Evolutionary conservation across 176 grass and related monocot species (phyloP).

Genomic region (Coix lacrymajobi): DNA sequence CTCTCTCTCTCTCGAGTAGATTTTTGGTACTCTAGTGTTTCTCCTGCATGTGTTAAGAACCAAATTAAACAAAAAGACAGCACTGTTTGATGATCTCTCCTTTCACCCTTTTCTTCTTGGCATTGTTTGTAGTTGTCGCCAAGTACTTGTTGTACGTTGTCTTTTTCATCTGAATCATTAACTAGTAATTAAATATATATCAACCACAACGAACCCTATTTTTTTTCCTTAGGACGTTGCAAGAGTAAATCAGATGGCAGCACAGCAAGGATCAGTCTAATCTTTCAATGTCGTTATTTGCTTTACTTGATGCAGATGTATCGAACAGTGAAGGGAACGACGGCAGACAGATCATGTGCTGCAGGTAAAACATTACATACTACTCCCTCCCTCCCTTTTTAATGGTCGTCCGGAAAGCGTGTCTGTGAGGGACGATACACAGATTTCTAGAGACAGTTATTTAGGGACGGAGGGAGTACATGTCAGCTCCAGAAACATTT

Average conservation of each 20-base stretch:
- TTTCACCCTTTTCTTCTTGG: constrained; percentile 1
- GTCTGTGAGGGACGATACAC: too few relatives aligned
- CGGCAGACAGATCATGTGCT: constrained; percentile 73
- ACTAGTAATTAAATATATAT: neutral
- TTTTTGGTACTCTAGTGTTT: neutral
- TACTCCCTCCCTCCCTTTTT: too few relatives aligned
- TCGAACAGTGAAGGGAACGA: constrained; percentile 91
- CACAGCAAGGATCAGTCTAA: constrained; percentile 13
- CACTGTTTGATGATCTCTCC: constrained; percentile 9
- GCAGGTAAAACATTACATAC: constrained; percentile 41
- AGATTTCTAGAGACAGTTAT: too few relatives aligned
- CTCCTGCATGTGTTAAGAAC: neutral
- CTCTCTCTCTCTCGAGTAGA: neutral
- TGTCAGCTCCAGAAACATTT: constrained; percentile 22
- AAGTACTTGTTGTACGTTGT: constrained; percentile 26
- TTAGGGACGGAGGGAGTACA: too few relatives aligned
- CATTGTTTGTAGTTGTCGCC: constrained; percentile 5
- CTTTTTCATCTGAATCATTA: constrained; percentile 3
- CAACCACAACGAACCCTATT: neutral
- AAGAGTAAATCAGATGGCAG: constrained; percentile 25
- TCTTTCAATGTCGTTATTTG: neutral
- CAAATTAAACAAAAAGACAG: constrained; percentile 6
- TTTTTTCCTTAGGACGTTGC: neutral
- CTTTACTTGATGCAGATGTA: constrained; percentile 79
- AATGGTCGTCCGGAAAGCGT: too few relatives aligned